phyloP scores from a whole-genome alignment of 2,329 filamentous ascomycete species.

The Neonectria neomacrospora region DNA sequence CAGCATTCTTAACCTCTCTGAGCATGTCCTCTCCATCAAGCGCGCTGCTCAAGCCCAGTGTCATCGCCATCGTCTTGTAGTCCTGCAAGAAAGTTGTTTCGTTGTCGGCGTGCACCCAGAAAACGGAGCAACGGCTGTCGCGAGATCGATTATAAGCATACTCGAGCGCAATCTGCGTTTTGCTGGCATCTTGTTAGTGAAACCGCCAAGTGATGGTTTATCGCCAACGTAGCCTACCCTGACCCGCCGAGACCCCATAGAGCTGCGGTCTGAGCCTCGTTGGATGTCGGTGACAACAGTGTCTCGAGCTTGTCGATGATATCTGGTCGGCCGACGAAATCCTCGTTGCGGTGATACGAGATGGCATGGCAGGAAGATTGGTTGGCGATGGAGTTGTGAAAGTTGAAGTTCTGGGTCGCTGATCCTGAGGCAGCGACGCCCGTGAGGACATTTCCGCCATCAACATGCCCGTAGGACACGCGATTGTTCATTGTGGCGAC shows the following conservation, averaged over 20 bases:
- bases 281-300: constrained; percentile 6
- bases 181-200: neutral
- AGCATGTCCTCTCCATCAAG: constrained; percentile 38
- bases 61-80: constrained; percentile 46
- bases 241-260: constrained; percentile 33
- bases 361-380: constrained; percentile 5
- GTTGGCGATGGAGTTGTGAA: neutral
- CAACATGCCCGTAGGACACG: neutral
- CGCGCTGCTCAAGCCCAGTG: constrained; percentile 35
- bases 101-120: constrained; percentile 52
- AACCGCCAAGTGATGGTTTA: neutral
- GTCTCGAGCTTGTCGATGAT: constrained; percentile 18
- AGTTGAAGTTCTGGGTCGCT: neutral
- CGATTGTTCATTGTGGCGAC: neutral
- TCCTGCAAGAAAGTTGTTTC: constrained; percentile 46
- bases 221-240: constrained; percentile 21
- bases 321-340: constrained; percentile 18
- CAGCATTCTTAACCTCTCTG: constrained; percentile 25
- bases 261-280: constrained; percentile 5
- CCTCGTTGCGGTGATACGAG: constrained; percentile 32
- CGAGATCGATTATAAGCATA: neutral
- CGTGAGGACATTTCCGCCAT: neutral
- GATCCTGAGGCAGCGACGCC: neutral
- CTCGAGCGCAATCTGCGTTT: neutral
- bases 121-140: constrained; percentile 44